These are phyloP conservation scores for Hypomontagnella submonticulosa DNA, from an alignment of 495 filamentous ascomycete genomes.

Conservation along the genomic window DNA sequence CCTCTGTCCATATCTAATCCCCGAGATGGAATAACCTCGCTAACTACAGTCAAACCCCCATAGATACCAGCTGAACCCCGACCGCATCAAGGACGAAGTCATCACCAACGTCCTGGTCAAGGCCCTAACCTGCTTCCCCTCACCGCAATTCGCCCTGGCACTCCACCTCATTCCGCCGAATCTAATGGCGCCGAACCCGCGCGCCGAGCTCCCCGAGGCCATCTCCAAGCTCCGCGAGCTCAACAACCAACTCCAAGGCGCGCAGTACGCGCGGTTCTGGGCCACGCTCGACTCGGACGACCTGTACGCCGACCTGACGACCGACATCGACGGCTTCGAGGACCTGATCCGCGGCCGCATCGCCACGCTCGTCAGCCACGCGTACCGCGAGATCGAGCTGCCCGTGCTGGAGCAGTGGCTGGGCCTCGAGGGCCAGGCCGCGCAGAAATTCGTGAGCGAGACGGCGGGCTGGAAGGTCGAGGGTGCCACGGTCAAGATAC, in stretches of 20 bases:
- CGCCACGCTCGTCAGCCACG: slow-evolving; percentile 86
- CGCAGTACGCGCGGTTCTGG: slow-evolving; percentile 94
- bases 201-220: slow-evolving; percentile 78
- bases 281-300: slow-evolving; percentile 90
- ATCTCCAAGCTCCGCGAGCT: slow-evolving; percentile 87
- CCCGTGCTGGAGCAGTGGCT: slow-evolving; percentile 87
- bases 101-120: slow-evolving; percentile 99
- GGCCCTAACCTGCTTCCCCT: slow-evolving; percentile 95
- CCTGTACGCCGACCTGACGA: slow-evolving; percentile 93
- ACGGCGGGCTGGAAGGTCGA: slow-evolving; percentile 88
- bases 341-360: slow-evolving; percentile 94
- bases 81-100: slow-evolving; percentile 94
- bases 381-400: slow-evolving; percentile 83
- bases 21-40: slow-evolving; percentile 1
- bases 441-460: slow-evolving; percentile 81
- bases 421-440: slow-evolving; percentile 76
- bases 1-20: neutral
- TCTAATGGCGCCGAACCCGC: slow-evolving; percentile 54
- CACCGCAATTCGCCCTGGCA: slow-evolving; percentile 92
- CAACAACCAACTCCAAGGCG: slow-evolving; percentile 84
- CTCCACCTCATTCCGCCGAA: slow-evolving; percentile 83
- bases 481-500: slow-evolving; percentile 69
- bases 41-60: slow-evolving; percentile 12
- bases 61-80: slow-evolving; percentile 99
- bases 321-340: slow-evolving; percentile 95